phyloP scores from a whole-genome alignment of 78 protist species.

The Pelomyxa schiedti region DNA sequence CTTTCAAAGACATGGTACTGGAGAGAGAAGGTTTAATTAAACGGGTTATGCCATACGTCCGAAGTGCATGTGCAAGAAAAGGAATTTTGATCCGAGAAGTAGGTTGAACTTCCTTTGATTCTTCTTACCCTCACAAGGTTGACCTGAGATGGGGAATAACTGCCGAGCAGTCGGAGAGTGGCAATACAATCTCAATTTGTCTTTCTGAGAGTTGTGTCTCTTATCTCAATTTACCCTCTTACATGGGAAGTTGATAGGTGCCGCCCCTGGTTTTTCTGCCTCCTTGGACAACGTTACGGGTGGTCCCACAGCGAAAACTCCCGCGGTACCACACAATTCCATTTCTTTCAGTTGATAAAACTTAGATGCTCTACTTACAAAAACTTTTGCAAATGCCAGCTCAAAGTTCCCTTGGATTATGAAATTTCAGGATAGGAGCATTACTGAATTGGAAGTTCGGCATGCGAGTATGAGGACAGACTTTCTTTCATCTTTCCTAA shows the following conservation, averaged over 20 bases:
- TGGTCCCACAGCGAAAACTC: not conserved
- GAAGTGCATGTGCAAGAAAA: not conserved
- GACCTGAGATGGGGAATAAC: conserved; percentile 4
- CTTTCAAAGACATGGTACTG: not conserved
- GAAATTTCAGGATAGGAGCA: not conserved
- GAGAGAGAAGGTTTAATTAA: not conserved
- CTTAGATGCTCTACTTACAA: not conserved
- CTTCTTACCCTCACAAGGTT: too few species aligned
- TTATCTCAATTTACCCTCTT: too few species aligned
- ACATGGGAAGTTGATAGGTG: conserved; percentile 5
- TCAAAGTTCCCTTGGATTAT: not conserved
- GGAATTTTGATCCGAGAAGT: not conserved
- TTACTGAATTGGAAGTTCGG: conserved; percentile 3
- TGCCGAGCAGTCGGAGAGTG: not conserved
- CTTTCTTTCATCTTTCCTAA: too few species aligned
- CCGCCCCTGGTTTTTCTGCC: conserved; percentile 4
- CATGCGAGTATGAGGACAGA: too few species aligned
- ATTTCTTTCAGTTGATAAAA: not conserved
- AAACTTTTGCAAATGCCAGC: conserved; percentile 1
- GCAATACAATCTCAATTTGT: not conserved
- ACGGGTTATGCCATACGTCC: not conserved
- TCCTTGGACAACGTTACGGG: conserved; percentile 4
- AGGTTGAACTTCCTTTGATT: too few species aligned
- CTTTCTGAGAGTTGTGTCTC: too few species aligned
- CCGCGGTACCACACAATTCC: not conserved